Base-by-base conservation (phyloP, 2,329 filamentous ascomycete species). In the Aspergillus fijiensis region DNA sequence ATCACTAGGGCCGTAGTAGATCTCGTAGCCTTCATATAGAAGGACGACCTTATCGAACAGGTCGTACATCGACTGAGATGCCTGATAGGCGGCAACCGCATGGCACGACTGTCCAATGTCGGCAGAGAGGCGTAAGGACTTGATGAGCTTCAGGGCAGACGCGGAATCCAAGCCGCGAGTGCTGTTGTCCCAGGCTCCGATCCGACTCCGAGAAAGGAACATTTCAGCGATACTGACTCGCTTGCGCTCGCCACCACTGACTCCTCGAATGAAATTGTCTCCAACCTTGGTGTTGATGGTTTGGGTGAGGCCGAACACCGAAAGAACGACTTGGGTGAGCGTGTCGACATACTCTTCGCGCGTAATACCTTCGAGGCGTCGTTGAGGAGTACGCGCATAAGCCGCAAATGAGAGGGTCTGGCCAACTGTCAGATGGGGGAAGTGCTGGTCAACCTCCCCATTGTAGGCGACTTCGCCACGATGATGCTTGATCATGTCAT, bases 391-490 rank as follows among this genome's bases (percentile, higher is more conserved):
- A 51, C 61, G 51, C 7, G 88, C 88, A 27, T 83, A 81, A 6
- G 89, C 88, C 23, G 89, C 89, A 63, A 92, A 92, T 51, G 84
- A 86, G 49, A 92, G 81, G 0, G 90, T 92, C 67, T 92, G 87
- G 55, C 88, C 88, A 29, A 92, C 89, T 1, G 84, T 87, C 68
- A 92, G 77, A 77, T 86, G 84, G 16, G 89, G 88, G 70, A 92
- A 91, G 75, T 92, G 89, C 4, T 89, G 86, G 71, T 94, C 91
- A 48, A 89, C 85, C 73, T 92, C 90, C 59, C 89, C 89, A 0
- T 89, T 91, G 78, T 93, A 93, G 72, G 92, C 91, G 61, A 88
- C 89, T 74, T 94, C 90, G 63, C 90, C 90, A 29, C 61, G 59
- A 45, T 50, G 57, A 10, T 63, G 51, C 16, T 59, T 57, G 23